Percentiles rank a stretch among this genome's conserved stretches.
Conservation (phyloP, 495 filamentous ascomycete genomes). For the Penicillium chermesinum region DNA sequence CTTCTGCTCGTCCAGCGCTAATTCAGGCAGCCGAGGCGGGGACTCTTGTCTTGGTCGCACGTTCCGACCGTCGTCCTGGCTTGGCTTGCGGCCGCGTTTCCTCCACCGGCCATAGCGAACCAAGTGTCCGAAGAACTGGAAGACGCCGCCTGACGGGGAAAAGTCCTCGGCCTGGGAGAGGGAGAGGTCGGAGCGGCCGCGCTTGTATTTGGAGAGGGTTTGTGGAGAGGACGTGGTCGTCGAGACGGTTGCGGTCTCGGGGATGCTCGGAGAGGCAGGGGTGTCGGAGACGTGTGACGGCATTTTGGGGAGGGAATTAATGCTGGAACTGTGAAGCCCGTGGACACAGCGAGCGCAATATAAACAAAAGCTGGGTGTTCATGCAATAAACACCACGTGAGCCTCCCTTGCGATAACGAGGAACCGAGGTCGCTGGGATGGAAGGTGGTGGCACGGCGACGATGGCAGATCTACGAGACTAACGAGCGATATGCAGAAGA, state of each 20-base stretch:
- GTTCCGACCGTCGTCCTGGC: not conserved
- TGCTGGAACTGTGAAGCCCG: not conserved
- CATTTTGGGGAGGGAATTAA: not conserved
- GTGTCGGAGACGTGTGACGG: not conserved
- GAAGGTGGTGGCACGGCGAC: not conserved
- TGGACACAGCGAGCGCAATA: not conserved
- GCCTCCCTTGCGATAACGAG: not conserved
- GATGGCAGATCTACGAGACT: not conserved
- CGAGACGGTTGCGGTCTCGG: not conserved
- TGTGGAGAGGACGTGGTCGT: not conserved
- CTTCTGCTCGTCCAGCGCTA: not conserved
- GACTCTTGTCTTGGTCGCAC: not conserved
- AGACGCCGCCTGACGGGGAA: not conserved
- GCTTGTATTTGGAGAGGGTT: not conserved
- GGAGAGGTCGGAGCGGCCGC: not conserved
- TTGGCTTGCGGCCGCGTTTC: not conserved
- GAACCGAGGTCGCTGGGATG: not conserved
- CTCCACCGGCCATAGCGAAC: not conserved
- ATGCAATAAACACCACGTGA: not conserved
- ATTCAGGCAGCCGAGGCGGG: not conserved
- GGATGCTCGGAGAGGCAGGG: not conserved
- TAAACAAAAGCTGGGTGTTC: not conserved
- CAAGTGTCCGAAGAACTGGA: not conserved
- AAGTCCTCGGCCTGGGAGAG: not conserved
- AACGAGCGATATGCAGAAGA: not conserved